Percentiles rank a stretch among this genome's conserved stretches.
These are phyloP conservation scores for Sutorius australiensis DNA, from an alignment of 768 basidiomycete species.

Conservation along the genomic window DNA sequence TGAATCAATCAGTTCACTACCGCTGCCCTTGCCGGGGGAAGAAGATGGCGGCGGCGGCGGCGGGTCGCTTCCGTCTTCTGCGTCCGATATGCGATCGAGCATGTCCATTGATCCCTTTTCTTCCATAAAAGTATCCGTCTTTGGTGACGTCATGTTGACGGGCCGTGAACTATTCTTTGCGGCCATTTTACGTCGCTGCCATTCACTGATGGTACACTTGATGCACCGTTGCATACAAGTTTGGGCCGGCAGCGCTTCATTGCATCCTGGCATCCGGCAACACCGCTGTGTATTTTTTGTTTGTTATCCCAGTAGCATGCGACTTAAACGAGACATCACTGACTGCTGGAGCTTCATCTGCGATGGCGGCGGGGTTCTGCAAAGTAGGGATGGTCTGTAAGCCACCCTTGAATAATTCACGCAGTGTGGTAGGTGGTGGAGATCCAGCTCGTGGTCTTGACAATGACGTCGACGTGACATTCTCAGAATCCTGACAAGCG, in stretches of 20 bases:
- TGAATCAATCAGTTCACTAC: background rate
- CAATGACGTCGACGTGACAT: background rate
- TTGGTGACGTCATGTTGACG: background rate
- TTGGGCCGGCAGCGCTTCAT: slow-evolving; percentile 3
- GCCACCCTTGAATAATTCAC: background rate
- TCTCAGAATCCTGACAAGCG: slow-evolving; percentile 8
- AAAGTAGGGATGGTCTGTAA: slow-evolving; percentile 4
- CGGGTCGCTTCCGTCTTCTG: background rate
- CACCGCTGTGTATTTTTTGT: slow-evolving; percentile 5
- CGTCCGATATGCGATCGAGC: background rate
- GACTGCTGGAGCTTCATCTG: slow-evolving; percentile 1
- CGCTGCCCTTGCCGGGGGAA: slow-evolving; percentile 1
- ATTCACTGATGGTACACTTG: slow-evolving; percentile 16
- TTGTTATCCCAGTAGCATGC: background rate
- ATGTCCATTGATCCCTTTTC: background rate
- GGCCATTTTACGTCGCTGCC: slow-evolving; percentile 14
- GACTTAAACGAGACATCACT: background rate
- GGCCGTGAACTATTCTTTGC: background rate
- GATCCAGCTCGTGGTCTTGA: background rate
- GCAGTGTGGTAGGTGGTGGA: background rate
- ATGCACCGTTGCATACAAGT: slow-evolving; percentile 16
- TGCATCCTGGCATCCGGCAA: slow-evolving; percentile 16
- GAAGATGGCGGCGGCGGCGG: background rate
- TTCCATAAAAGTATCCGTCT: background rate
- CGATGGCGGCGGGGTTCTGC: background rate